Evolutionary conservation across 1,284 basidiomycete genomes (phyloP).

Genomic region (Sparassis latifolia): DNA sequence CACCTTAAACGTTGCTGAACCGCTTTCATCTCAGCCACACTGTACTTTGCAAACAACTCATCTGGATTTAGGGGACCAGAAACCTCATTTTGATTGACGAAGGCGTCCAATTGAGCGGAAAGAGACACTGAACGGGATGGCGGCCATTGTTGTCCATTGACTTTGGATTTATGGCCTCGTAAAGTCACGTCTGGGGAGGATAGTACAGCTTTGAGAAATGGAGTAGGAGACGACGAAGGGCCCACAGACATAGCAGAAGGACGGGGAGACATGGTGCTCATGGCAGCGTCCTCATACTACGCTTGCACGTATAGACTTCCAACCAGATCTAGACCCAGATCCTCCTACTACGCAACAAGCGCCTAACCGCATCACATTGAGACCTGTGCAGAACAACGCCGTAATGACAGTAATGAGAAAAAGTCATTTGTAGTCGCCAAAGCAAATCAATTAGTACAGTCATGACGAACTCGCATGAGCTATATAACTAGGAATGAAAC

Average conservation of each 20-base stretch:
- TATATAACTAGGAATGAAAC: too few species aligned
- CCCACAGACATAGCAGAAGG: conserved; percentile 21
- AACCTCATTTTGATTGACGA: conserved; percentile 8
- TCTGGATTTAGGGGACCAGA: conserved; percentile 58
- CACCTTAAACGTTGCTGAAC: conserved; percentile 67
- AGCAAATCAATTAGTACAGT: too few species aligned
- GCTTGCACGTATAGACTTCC: too few species aligned
- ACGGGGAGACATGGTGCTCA: conserved; percentile 22
- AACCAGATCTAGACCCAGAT: too few species aligned
- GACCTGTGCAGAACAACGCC: too few species aligned
- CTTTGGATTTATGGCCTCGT: neutral
- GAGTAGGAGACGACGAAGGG: conserved; percentile 9
- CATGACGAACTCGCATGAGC: too few species aligned
- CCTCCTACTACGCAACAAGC: too few species aligned
- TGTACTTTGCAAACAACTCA: conserved; percentile 70
- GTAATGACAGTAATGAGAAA: too few species aligned
- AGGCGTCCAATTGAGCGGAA: conserved; percentile 13
- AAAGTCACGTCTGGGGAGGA: neutral
- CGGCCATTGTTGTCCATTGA: conserved; percentile 5
- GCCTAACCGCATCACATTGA: too few species aligned
- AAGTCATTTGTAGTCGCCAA: too few species aligned
- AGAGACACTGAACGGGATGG: conserved; percentile 15
- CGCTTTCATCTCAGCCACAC: conserved; percentile 68
- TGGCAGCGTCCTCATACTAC: too few species aligned
- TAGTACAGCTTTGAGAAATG: neutral